phyloP scores from a whole-genome alignment of 345 rosid species.

The Salix koriyanagi region DNA sequence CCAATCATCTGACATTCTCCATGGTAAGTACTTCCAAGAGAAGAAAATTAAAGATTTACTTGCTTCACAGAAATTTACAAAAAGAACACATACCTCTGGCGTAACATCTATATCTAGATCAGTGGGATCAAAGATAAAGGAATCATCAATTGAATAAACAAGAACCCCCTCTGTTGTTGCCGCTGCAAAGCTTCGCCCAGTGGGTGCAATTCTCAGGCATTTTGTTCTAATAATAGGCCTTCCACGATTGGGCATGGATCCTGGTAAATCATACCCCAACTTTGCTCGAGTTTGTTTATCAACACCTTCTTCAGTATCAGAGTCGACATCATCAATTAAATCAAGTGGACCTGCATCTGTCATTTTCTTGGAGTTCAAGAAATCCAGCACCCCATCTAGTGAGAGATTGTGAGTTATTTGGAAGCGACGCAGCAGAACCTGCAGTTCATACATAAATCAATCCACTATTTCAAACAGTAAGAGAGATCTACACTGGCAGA shows the following conservation, averaged over 20 bases:
- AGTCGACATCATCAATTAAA: slow-evolving; percentile 77
- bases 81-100: slow-evolving; percentile 57
- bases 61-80: not conserved
- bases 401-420: slow-evolving; percentile 83
- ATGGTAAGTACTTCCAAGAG: not conserved
- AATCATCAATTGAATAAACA: slow-evolving; percentile 78
- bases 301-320: slow-evolving; percentile 79
- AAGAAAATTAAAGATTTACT: not conserved
- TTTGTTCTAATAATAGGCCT: slow-evolving; percentile 78
- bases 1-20: not conserved
- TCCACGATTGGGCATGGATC: slow-evolving; percentile 76
- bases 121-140: slow-evolving; percentile 91
- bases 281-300: slow-evolving; percentile 71
- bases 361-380: slow-evolving; percentile 88
- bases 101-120: slow-evolving; percentile 98
- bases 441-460: slow-evolving; percentile 6
- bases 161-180: slow-evolving; percentile 98
- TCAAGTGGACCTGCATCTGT: slow-evolving; percentile 94
- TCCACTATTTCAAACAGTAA: not conserved
- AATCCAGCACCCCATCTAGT: slow-evolving; percentile 92
- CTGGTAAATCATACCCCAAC: slow-evolving; percentile 81
- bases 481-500: not conserved
- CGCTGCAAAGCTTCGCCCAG: slow-evolving; percentile 86
- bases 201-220: slow-evolving; percentile 83
- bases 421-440: slow-evolving; percentile 83